Evolutionary conservation across 768 basidiomycete genomes (phyloP).

Genomic region (Russula lepida): DNA sequence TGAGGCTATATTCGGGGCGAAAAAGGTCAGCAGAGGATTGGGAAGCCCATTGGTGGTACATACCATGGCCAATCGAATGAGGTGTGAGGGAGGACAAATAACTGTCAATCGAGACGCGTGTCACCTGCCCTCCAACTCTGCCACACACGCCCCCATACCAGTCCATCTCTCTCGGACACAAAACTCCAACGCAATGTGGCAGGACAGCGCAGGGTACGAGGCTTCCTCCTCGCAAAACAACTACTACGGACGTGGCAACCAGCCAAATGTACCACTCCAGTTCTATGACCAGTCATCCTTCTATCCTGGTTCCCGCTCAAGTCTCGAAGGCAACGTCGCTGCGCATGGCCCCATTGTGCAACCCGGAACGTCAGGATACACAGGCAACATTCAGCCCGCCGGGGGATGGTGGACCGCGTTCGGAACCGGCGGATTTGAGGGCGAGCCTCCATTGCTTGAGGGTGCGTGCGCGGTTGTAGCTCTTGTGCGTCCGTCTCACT

Average conservation of each 20-base stretch:
- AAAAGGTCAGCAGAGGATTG: slow-evolving; percentile 3
- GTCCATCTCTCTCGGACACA: too few species aligned
- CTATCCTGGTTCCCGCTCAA: slow-evolving; percentile 66
- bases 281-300: slow-evolving; percentile 63
- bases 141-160: too few species aligned
- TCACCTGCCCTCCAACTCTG: too few species aligned
- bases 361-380: slow-evolving; percentile 43
- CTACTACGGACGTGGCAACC: slow-evolving; percentile 43
- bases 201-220: slow-evolving; percentile 55
- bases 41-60: not conserved
- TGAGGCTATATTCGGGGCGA: slow-evolving; percentile 44
- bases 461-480: slow-evolving; percentile 40
- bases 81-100: not conserved
- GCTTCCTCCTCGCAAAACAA: slow-evolving; percentile 50
- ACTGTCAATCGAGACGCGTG: not conserved
- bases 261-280: slow-evolving; percentile 53
- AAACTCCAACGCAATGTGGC: slow-evolving; percentile 51
- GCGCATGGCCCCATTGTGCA: slow-evolving; percentile 45
- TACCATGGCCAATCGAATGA: slow-evolving; percentile 10
- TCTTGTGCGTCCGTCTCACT: not conserved
- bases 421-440: slow-evolving; percentile 91
- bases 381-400: slow-evolving; percentile 63
- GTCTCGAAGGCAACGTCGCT: slow-evolving; percentile 62
- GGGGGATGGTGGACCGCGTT: slow-evolving; percentile 95
- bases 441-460: slow-evolving; percentile 91